A percentile compares a stretch with the other conserved stretches of the same genome.
Conservation (phyloP, 2,329 filamentous ascomycete genomes). For the Furcasterigmium sp. region DNA sequence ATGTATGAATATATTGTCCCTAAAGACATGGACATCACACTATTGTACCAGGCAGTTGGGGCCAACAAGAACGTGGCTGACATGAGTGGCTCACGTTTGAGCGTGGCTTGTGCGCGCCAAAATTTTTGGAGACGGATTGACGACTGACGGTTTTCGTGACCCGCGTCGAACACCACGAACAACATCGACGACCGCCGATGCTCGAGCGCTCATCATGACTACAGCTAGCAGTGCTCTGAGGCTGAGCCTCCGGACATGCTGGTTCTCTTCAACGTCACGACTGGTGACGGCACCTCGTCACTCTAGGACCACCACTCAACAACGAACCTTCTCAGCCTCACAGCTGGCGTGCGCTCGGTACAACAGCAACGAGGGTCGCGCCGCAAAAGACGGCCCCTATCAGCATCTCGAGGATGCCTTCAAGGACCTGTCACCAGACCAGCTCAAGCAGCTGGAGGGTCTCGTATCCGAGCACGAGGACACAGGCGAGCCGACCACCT, state of each 20-base stretch:
- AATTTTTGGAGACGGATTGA: not conserved
- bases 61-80: not conserved
- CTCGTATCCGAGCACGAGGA: constrained; percentile 23
- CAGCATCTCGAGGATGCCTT: constrained; percentile 9
- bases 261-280: constrained; percentile 15
- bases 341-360: constrained; percentile 16
- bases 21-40: too few relatives aligned
- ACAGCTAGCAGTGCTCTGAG: constrained; percentile 30
- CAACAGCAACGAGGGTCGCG: not conserved
- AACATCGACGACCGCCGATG: not conserved
- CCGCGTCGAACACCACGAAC: not conserved
- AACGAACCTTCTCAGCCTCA: constrained; percentile 23
- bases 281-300: constrained; percentile 4
- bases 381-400: constrained; percentile 12
- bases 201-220: constrained; percentile 23
- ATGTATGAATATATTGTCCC: too few relatives aligned
- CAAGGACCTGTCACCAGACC: constrained; percentile 9
- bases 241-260: constrained; percentile 26
- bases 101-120: not conserved
- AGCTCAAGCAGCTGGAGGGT: constrained; percentile 19
- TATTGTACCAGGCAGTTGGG: not conserved
- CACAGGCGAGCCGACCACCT: constrained; percentile 8
- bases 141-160: not conserved
- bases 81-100: not conserved
- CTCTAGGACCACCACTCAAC: constrained; percentile 6